Evolutionary conservation across 495 filamentous ascomycete genomes (phyloP).

Genomic region (Thozetella sp.): DNA sequence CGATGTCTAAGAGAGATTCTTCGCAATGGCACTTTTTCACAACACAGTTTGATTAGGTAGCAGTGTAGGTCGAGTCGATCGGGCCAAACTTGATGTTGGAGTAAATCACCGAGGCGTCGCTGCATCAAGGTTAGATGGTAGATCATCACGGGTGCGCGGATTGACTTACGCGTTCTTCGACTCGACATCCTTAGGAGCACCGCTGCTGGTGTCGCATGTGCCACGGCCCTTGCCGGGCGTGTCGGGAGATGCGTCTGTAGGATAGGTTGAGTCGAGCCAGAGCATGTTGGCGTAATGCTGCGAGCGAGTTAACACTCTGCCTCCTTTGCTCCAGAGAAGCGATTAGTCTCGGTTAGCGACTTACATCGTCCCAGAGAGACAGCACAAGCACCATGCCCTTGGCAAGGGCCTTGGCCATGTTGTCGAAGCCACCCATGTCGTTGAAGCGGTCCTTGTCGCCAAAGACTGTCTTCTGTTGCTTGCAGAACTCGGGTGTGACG

Average conservation of each 20-base stretch:
- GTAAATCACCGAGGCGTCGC: conserved; percentile 42
- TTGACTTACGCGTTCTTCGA: conserved; percentile 32
- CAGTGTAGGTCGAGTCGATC: conserved; percentile 55
- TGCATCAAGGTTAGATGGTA: background rate
- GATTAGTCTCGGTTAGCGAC: no score
- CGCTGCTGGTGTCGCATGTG: conserved; percentile 58
- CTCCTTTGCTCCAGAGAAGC: no score
- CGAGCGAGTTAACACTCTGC: no score
- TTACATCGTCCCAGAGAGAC: conserved; percentile 66
- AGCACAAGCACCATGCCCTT: conserved; percentile 70
- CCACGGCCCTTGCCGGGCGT: conserved; percentile 67
- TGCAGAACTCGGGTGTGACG: conserved; percentile 18
- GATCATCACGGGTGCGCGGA: background rate
- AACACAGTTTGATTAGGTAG: no score
- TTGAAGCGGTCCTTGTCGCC: conserved; percentile 54
- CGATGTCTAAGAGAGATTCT: no score
- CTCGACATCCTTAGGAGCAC: conserved; percentile 57
- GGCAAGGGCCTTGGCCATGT: conserved; percentile 52
- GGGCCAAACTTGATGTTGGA: conserved; percentile 71
- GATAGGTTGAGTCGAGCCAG: conserved; percentile 78
- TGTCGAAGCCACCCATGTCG: conserved; percentile 45
- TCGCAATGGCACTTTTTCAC: no score
- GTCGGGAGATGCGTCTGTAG: conserved; percentile 41
- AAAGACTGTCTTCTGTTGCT: conserved; percentile 37
- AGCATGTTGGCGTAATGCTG: conserved; percentile 64